Evolutionary conservation across 768 basidiomycete species (phyloP).

Genomic region (Termitomyces sp.): DNA sequence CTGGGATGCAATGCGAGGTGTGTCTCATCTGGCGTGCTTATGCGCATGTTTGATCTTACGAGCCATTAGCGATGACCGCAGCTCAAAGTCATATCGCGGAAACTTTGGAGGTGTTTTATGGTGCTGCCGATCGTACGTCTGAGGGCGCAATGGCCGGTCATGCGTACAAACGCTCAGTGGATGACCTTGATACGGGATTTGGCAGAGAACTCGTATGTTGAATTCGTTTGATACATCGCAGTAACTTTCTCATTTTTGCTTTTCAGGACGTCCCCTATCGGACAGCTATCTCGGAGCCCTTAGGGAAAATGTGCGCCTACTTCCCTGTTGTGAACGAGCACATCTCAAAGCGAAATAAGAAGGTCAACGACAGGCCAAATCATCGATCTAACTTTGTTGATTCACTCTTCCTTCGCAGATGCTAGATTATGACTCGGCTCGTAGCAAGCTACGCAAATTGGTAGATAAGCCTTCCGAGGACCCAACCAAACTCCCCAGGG

Average conservation of each 20-base stretch:
- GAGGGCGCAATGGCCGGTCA: constrained; percentile 97
- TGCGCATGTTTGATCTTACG: background rate
- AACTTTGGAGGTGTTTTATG: constrained; percentile 90
- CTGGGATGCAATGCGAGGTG: constrained; percentile 90
- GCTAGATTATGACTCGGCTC: constrained; percentile 90
- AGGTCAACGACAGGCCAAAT: constrained; percentile 41
- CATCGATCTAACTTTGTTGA: background rate
- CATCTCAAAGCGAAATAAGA: constrained; percentile 93
- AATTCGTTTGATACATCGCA: background rate
- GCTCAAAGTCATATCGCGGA: constrained; percentile 93
- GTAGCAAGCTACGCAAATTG: constrained; percentile 84
- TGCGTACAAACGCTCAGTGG: constrained; percentile 92
- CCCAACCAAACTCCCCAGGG: constrained; percentile 79
- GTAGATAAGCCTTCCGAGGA: constrained; percentile 93
- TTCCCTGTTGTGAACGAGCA: constrained; percentile 93
- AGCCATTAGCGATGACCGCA: constrained; percentile 77
- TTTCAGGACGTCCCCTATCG: constrained; percentile 87
- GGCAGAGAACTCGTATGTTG: constrained; percentile 72
- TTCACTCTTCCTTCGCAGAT: constrained; percentile 35
- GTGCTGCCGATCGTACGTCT: constrained; percentile 73
- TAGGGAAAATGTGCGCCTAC: constrained; percentile 95
- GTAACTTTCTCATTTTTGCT: background rate
- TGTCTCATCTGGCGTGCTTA: constrained; percentile 16
- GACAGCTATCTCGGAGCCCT: constrained; percentile 90
- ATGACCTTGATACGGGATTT: constrained; percentile 85